Conservation (phyloP, 2,329 filamentous ascomycete genomes). For the Pezicula rhizophila region DNA sequence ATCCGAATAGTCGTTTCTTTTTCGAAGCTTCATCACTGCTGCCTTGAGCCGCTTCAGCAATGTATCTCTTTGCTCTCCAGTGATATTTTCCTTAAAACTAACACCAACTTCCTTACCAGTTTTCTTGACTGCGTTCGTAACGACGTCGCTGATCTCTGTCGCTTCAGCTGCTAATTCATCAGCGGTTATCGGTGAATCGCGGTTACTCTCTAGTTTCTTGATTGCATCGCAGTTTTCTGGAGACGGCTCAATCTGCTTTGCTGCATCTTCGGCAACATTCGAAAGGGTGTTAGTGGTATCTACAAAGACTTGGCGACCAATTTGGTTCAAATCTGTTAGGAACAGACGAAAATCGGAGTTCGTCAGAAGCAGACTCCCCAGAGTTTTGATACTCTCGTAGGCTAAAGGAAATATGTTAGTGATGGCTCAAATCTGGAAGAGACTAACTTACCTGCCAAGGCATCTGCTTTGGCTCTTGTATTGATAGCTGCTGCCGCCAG, state of each 20-base stretch:
- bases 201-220: conserved; percentile 44
- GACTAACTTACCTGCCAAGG: conserved; percentile 54
- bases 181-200: conserved; percentile 47
- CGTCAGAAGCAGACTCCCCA: conserved; percentile 77
- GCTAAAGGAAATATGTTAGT: conserved; percentile 37
- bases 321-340: conserved; percentile 69
- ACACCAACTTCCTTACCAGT: conserved; percentile 54
- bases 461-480: conserved; percentile 63
- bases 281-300: conserved; percentile 80
- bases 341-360: conserved; percentile 89
- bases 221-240: conserved; percentile 50
- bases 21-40: conserved; percentile 66
- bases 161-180: conserved; percentile 58
- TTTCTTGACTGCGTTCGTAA: conserved; percentile 36
- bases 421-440: conserved; percentile 15
- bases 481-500: conserved; percentile 54
- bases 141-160: conserved; percentile 40
- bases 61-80: conserved; percentile 65
- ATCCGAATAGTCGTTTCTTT: conserved; percentile 75
- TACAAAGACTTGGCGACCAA: conserved; percentile 78
- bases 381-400: conserved; percentile 75
- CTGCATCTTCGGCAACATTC: conserved; percentile 67
- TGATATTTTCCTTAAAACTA: conserved; percentile 69
- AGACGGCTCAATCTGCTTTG: conserved; percentile 66
- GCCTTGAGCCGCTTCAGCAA: conserved; percentile 71